Evolutionary conservation across 148 eudicot species (phyloP), one percentile per base, ranked within the genome.

Genomic region (Camellia japonica): DNA sequence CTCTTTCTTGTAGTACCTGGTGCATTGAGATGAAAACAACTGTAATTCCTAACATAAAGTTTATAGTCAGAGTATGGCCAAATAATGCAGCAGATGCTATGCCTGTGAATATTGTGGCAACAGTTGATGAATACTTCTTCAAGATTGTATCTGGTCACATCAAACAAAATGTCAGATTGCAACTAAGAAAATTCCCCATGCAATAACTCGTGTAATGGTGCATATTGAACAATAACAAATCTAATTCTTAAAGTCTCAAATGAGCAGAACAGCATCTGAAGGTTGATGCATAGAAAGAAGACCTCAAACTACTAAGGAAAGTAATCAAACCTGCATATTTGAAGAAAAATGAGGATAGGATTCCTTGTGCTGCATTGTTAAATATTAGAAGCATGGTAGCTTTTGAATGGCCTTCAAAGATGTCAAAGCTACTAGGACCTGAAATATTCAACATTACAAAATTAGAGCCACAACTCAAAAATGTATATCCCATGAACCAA

Each of bases 21-120:
- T 96, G 99, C 99, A 96, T 96, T 72, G 99, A 96, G 88, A 96
- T 96, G 89, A 96, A 93, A 55, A 96, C 99, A 82, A 93, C 89
- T 78, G 99, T 91, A 84, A 96, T 96, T 76, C 99, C 99, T 83
- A 96, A 83, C 43, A 92, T 65, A 55, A 96, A 96, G 90, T 96
- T 96, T 38, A 92, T 88, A 16, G 99, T 96, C 83, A 96, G 84
- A 46, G 89, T 90, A 82, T 96, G 99, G 23, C 98, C 99, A 87
- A 96, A 96, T 84, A 96, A 73, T 77, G 86, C 89, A 80, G 99
- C 98, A 74, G 99, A 96, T 79, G 97, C 95, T 74, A 96, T 87
- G 80, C 99, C 99, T 30, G 99, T 96, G 82, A 96, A 92, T 76
- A 95, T 93, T 61, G 97, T 91, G 78, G 97, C 95, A 76, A 93